A percentile compares a stretch with the other conserved stretches of the same genome.
phyloP scores from a whole-genome alignment of 352 stramenopile species.

The Pythium angustatum region DNA sequence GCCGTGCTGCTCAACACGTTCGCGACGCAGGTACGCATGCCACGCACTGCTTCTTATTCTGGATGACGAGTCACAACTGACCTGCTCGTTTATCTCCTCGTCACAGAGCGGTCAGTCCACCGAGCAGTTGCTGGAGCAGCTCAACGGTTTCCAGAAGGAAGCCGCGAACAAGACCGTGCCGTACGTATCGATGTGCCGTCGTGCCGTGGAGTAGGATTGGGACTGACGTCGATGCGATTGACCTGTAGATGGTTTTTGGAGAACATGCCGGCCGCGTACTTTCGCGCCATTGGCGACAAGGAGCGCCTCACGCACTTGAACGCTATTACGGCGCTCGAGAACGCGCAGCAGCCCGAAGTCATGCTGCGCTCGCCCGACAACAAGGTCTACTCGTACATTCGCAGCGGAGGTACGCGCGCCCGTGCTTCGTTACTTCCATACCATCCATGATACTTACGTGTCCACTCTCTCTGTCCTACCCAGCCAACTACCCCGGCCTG shows the following conservation, averaged over 20 bases:
- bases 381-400: conserved; percentile 83
- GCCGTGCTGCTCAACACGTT: conserved; percentile 46
- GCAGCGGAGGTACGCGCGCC: conserved; percentile 45
- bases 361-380: conserved; percentile 79
- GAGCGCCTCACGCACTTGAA: conserved; percentile 87
- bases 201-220: too few species aligned
- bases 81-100: background rate
- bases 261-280: conserved; percentile 91
- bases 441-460: background rate
- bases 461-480: background rate
- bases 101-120: conserved; percentile 36
- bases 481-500: conserved; percentile 69
- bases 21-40: conserved; percentile 35
- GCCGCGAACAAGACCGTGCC: conserved; percentile 70
- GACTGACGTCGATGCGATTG: too few species aligned
- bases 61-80: background rate
- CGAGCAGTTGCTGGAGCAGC: conserved; percentile 51
- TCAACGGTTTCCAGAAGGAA: conserved; percentile 74
- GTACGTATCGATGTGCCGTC: conserved; percentile 29
- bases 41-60: too few species aligned
- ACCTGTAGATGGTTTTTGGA: conserved; percentile 77
- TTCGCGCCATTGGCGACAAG: conserved; percentile 82
- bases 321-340: conserved; percentile 80
- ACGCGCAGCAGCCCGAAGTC: conserved; percentile 77
- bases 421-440: too few species aligned